Percentiles rank a stretch among this genome's conserved stretches.
phyloP scores from a whole-genome alignment of 331 rosid genomes.

The Dryas integrifolia region DNA sequence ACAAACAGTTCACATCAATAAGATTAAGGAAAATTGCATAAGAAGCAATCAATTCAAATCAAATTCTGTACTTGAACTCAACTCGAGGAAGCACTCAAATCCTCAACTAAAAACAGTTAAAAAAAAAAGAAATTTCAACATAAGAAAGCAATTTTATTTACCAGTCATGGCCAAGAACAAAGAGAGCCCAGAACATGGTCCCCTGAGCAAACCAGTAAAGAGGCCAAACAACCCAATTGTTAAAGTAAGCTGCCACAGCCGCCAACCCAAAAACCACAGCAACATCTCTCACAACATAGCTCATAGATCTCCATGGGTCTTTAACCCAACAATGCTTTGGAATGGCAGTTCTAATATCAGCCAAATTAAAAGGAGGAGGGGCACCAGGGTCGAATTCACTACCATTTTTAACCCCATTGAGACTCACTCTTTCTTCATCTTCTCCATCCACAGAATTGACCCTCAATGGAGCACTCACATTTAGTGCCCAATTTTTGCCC shows the following conservation, averaged over 20 bases:
- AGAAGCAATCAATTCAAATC: neutral
- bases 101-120: neutral
- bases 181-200: conserved; percentile 61
- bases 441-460: conserved; percentile 32
- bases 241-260: conserved; percentile 41
- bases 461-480: conserved; percentile 45
- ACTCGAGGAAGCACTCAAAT: neutral
- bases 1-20: neutral
- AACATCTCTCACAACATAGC: conserved; percentile 49
- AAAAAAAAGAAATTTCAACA: neutral
- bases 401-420: conserved; percentile 19
- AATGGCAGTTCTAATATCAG: conserved; percentile 48
- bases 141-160: conserved; percentile 5
- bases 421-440: conserved; percentile 20
- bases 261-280: conserved; percentile 49
- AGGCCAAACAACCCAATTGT: conserved; percentile 54
- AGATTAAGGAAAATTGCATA: neutral
- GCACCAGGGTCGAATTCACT: conserved; percentile 38
- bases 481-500: conserved; percentile 37
- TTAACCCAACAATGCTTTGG: conserved; percentile 55
- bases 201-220: conserved; percentile 59
- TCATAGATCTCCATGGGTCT: conserved; percentile 52
- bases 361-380: conserved; percentile 43
- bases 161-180: conserved; percentile 63
- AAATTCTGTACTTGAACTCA: neutral